Evolutionary conservation across 2,329 filamentous ascomycete species (phyloP).

Genomic region (Alternaria arborescens): DNA sequence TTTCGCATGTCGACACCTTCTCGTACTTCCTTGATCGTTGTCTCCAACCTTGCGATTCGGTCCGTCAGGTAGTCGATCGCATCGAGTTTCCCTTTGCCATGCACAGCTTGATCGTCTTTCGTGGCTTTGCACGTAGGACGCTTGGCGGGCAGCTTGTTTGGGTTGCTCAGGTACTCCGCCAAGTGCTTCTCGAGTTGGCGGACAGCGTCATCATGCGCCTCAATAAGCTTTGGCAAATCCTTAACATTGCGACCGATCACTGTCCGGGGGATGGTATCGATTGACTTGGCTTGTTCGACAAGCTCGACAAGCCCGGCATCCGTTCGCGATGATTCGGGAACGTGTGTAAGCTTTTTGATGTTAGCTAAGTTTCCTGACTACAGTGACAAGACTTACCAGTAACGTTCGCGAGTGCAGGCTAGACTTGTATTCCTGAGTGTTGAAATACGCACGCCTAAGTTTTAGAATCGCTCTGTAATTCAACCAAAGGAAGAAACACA

Average conservation of each 20-base stretch:
- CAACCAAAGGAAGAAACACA: slow-evolving; percentile 84
- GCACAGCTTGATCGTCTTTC: slow-evolving; percentile 73
- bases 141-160: slow-evolving; percentile 76
- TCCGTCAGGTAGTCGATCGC: slow-evolving; percentile 92
- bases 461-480: slow-evolving; percentile 79
- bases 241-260: slow-evolving; percentile 91
- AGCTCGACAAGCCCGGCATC: slow-evolving; percentile 91
- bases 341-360: slow-evolving; percentile 73
- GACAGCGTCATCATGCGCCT: slow-evolving; percentile 81
- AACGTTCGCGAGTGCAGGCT: slow-evolving; percentile 79
- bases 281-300: slow-evolving; percentile 79
- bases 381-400: slow-evolving; percentile 52
- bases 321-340: slow-evolving; percentile 75
- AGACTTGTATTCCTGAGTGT: slow-evolving; percentile 84
- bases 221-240: slow-evolving; percentile 82
- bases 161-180: slow-evolving; percentile 84
- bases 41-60: slow-evolving; percentile 81
- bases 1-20: slow-evolving; percentile 86
- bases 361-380: not conserved
- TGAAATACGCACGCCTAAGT: slow-evolving; percentile 80
- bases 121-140: slow-evolving; percentile 81
- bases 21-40: slow-evolving; percentile 84
- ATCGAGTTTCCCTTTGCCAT: slow-evolving; percentile 80
- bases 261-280: slow-evolving; percentile 77
- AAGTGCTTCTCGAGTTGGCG: slow-evolving; percentile 81